Conservation (phyloP, 768 basidiomycete genomes). For the Hortiboletus flavorubellus region DNA sequence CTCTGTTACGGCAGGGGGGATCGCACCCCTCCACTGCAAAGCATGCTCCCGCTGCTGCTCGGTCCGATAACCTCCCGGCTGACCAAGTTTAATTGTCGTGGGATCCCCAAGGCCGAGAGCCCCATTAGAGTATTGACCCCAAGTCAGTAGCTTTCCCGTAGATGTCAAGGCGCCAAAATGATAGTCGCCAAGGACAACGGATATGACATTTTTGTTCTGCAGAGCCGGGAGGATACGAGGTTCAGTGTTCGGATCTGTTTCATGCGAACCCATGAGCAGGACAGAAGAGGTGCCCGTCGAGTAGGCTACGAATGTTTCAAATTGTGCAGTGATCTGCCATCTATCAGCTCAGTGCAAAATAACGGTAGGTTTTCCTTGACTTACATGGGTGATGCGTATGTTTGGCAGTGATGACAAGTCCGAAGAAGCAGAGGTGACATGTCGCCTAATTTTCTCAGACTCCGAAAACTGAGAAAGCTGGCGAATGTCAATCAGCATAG, state of each 20-base stretch:
- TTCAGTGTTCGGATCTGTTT: slow-evolving; percentile 38
- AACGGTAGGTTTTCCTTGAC: slow-evolving; percentile 19
- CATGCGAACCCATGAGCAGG: slow-evolving; percentile 65
- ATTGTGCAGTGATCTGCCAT: slow-evolving; percentile 78
- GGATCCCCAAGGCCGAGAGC: slow-evolving; percentile 88
- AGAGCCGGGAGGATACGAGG: slow-evolving; percentile 71
- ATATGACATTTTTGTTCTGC: slow-evolving; percentile 77
- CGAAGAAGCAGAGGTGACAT: slow-evolving; percentile 42
- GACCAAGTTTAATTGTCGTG: slow-evolving; percentile 43
- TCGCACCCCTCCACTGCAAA: slow-evolving; percentile 1
- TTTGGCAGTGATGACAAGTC: slow-evolving; percentile 39
- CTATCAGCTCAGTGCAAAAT: slow-evolving; percentile 1
- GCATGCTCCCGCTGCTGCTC: slow-evolving; percentile 37
- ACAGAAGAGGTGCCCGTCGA: slow-evolving; percentile 68
- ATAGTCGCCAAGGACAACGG: slow-evolving; percentile 89
- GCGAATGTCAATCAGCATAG: background rate
- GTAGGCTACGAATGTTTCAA: slow-evolving; percentile 76
- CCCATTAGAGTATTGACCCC: slow-evolving; percentile 74
- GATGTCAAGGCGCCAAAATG: slow-evolving; percentile 85
- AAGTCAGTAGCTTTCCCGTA: slow-evolving; percentile 72
- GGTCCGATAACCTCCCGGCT: slow-evolving; percentile 56
- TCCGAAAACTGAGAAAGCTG: slow-evolving; percentile 79
- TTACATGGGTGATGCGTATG: slow-evolving; percentile 76
- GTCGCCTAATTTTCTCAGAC: slow-evolving; percentile 43
- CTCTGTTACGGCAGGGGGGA: slow-evolving; percentile 44